phyloP scores from a whole-genome alignment of 2,329 filamentous ascomycete species.

The Fusarium siculi region DNA sequence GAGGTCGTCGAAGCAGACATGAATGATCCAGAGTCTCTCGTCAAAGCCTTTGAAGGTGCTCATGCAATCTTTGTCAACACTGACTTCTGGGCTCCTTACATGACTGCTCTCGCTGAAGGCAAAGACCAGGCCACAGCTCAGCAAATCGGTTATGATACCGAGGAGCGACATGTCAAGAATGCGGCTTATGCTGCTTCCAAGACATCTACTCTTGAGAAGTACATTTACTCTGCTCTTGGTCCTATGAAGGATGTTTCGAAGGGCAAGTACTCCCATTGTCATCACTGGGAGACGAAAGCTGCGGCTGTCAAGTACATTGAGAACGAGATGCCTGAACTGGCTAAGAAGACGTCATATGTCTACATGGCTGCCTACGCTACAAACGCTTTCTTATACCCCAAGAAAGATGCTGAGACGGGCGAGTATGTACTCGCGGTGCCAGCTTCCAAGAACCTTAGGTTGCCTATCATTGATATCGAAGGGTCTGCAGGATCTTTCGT shows the following conservation, averaged over 20 bases:
- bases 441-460: conserved; percentile 19
- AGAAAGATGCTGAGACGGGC: conserved; percentile 41
- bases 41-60: conserved; percentile 54
- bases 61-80: conserved; percentile 63
- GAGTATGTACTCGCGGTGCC: conserved; percentile 49
- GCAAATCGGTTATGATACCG: conserved; percentile 55
- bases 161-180: conserved; percentile 63
- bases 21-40: conserved; percentile 52
- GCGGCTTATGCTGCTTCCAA: conserved; percentile 61
- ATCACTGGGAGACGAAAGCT: conserved; percentile 63
- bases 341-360: conserved; percentile 51
- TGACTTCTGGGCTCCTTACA: conserved; percentile 61
- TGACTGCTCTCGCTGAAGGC: conserved; percentile 49
- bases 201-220: conserved; percentile 53
- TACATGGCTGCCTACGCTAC: conserved; percentile 40
- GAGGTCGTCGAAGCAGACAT: conserved; percentile 58
- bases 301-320: conserved; percentile 58
- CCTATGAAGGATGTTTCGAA: conserved; percentile 56
- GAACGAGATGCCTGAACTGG: conserved; percentile 53
- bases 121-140: conserved; percentile 49
- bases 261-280: conserved; percentile 56
- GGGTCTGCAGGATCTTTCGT: conserved; percentile 58
- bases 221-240: conserved; percentile 62
- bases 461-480: conserved; percentile 55
- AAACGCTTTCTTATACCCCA: conserved; percentile 38